Percentiles rank a stretch among this genome's conserved stretches.
phyloP scores from a whole-genome alignment of 371 early-diverging fungal species.

The Mucor circinelloides region DNA sequence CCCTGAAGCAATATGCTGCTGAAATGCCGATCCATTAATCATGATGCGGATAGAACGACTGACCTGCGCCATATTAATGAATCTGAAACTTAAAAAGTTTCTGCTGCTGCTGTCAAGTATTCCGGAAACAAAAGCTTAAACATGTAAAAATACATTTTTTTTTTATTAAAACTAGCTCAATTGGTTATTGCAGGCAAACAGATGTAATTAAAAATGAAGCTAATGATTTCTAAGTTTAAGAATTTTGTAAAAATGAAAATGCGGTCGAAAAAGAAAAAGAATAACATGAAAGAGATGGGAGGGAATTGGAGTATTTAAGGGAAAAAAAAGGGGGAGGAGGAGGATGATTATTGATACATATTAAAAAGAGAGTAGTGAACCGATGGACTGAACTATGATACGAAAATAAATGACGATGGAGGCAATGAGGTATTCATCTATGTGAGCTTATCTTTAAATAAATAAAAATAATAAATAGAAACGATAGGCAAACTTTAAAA shows the following conservation, averaged over 20 bases:
- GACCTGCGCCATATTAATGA: neutral
- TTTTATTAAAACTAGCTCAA: neutral
- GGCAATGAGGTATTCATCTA: neutral
- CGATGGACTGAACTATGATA: neutral
- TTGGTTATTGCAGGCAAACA: neutral
- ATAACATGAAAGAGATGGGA: neutral
- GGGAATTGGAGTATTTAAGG: neutral
- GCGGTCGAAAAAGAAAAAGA: neutral
- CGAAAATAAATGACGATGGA: neutral
- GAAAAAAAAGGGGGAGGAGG: neutral
- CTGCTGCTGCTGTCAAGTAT: neutral
- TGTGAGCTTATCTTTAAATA: neutral
- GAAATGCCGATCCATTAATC: too few relatives aligned
- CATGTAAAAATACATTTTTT: slow-evolving; percentile 1
- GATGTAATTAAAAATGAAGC: neutral
- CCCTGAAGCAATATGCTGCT: too few relatives aligned
- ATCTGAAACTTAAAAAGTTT: neutral
- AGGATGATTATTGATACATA: slow-evolving; percentile 2
- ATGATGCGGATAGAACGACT: neutral
- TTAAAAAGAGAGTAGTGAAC: neutral
- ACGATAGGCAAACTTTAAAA: neutral
- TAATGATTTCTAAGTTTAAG: neutral
- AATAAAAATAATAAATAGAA: neutral
- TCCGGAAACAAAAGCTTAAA: neutral
- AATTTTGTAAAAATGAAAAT: neutral